Evolutionary conservation across 768 basidiomycete genomes (phyloP), one percentile per base, ranked within the genome.

Genomic region (Obba rivulosa): DNA sequence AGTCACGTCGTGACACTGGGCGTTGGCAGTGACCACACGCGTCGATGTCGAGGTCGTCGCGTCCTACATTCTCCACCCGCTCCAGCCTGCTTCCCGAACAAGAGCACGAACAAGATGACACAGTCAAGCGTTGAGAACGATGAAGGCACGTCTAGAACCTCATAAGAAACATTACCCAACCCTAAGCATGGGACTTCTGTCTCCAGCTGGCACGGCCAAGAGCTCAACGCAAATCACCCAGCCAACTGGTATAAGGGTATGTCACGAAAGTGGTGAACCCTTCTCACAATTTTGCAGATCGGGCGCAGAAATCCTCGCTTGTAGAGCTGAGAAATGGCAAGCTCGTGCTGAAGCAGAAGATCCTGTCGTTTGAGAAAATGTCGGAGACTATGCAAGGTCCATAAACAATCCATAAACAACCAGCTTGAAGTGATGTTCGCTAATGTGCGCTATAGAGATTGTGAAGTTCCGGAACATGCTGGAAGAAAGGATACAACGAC

Each of bases 361-460:
- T 75, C 14, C 58, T 83, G 28, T 79, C 84, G 0, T 78, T 87
- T 42, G 86, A 90, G 67, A 89, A 88, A 63, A 73, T 81, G 57
- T 85, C 85, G 5, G 87, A 90, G 61, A 89, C 88, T 14, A 74
- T 92, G 58, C 84, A 86, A 75, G 88, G 90, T 85, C 50, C 41
- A 74, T 62, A 16, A 17, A 3, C 13, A 2, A 23, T 10, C 20
- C n/a, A 20, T 23, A 14, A 28, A 34, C 18, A 40, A 34, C 31
- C 22, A 14, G 35, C 2, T 36, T 18, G 31, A 31, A 35, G 20
- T 11, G n/a, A 17, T 5, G 23, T 2, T 47, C 38, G 18, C 28
- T 34, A 5, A 38, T 13, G 18, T 17, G 45, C 13, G 38, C 23
- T 28, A 9, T 56, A 90, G 86, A 88, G 62, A 85, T 86, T 28